Percentiles rank a stretch among this genome's conserved stretches.
Evolutionary conservation across 805 yeast species (phyloP).

Genomic region (Maudiozyma turicensis): DNA sequence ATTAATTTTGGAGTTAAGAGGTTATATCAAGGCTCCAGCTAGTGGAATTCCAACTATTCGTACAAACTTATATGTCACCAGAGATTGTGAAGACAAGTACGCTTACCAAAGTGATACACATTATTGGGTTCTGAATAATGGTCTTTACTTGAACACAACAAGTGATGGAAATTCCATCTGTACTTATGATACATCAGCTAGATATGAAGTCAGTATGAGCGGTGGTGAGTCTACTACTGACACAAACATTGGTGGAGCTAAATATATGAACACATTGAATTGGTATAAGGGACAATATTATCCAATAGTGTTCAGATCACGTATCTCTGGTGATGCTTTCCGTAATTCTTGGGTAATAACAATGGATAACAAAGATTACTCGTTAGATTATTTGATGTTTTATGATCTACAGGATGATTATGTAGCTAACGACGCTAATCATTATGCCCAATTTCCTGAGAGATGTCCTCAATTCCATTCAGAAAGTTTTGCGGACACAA

Average conservation of each 20-base stretch:
- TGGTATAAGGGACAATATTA: background rate
- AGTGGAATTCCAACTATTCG: background rate
- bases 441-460: background rate
- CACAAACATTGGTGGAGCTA: background rate
- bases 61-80: background rate
- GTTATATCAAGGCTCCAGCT: background rate
- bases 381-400: background rate
- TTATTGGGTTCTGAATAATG: background rate
- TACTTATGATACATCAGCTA: background rate
- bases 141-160: background rate
- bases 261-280: background rate
- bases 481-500: background rate
- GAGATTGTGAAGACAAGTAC: background rate
- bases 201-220: background rate
- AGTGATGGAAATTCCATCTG: background rate
- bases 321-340: background rate
- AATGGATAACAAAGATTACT: background rate
- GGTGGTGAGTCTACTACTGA: background rate
- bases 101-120: background rate
- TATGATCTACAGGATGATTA: background rate
- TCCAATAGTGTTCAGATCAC: background rate
- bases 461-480: background rate
- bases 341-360: background rate
- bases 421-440: background rate
- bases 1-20: background rate